Evolutionary conservation across 768 basidiomycete species (phyloP), one percentile per base, ranked within the genome.

Genomic region (Mycena polygramma): DNA sequence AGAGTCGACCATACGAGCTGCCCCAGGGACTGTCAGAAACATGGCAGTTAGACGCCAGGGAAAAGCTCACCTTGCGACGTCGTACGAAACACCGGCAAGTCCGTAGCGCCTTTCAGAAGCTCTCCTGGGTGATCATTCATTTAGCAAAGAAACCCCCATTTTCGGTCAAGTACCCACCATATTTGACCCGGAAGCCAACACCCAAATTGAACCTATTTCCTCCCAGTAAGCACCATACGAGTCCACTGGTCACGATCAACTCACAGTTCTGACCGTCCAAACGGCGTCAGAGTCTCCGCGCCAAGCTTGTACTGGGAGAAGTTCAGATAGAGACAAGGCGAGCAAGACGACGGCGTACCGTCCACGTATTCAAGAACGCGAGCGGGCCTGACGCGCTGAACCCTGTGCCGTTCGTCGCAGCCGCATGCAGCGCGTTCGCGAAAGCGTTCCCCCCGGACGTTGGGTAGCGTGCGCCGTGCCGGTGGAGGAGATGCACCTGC

Each of bases 401-500:
- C 15, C 45, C 45, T 3, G 15, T 46, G 45, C 15, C 17, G 7
- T 19, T 46, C 15, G 45, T 46, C 14, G 45, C 45, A 19, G 45
- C 45, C 45, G 45, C 45, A 46, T 46, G 45, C 45, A 46, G 19
- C 45, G 45, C 45, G 15, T 15, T 20, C 15, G 45, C 45, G 45
- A 46, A 46, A 1, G 45, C 14, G 45, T 20, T 46, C 45, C 45
- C 45, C 13, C 45, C 45, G 15, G 19, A 11, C 15, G 45, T 46
- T 7, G 45, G 45, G 19, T 46, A 46, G 45, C 45, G 45, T 20
- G 54, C 54, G 35, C 54, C 54, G 36, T 55, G 54, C 19, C 54
- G 54, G 54, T 55, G 54, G 35, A 55, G 30, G 54, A 55, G 54
- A n/a, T 55, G 54, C 20, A 55, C 54, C 30, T 35, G 35, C 4